These are phyloP conservation scores for Dinochytrium kinnereticum DNA, from an alignment of 371 early-diverging fungal genomes.

Conservation along the genomic window DNA sequence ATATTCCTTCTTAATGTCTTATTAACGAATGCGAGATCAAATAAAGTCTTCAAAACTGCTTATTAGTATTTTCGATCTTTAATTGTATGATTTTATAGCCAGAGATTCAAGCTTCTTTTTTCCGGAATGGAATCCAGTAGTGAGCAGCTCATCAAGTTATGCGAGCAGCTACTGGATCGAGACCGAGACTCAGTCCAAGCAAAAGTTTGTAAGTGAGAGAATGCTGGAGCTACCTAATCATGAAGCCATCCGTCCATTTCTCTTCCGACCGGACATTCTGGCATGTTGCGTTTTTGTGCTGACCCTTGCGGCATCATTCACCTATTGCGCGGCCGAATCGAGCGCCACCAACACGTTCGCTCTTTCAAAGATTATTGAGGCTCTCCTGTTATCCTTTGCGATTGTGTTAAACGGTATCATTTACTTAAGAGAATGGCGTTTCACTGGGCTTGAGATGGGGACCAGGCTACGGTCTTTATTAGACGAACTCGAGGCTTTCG, in stretches of 20 bases:
- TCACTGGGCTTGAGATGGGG: slow-evolving; percentile 14
- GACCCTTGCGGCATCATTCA: slow-evolving; percentile 4
- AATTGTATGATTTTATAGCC: too few relatives aligned
- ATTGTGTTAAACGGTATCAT: slow-evolving; percentile 18
- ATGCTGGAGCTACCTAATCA: too few relatives aligned
- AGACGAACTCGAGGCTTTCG: slow-evolving; percentile 7
- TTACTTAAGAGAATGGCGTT: slow-evolving; percentile 13
- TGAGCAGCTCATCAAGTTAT: background rate
- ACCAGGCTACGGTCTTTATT: background rate
- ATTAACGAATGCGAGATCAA: too few relatives aligned
- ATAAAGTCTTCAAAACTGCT: too few relatives aligned
- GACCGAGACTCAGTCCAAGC: background rate
- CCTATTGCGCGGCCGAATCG: background rate
- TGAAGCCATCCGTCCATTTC: background rate
- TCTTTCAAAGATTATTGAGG: slow-evolving; percentile 2
- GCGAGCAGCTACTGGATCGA: background rate
- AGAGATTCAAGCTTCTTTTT: too few relatives aligned
- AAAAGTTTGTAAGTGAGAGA: background rate
- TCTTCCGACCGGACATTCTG: slow-evolving; percentile 20
- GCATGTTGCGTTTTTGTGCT: background rate
- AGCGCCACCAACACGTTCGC: background rate
- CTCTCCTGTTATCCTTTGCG: background rate
- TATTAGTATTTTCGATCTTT: too few relatives aligned
- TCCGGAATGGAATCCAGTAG: too few relatives aligned
- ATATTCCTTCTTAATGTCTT: background rate